A percentile compares a stretch with the other conserved stretches of the same genome.
Conservation (phyloP, 805 yeast genomes). For the Myxozyma kluyveri region DNA sequence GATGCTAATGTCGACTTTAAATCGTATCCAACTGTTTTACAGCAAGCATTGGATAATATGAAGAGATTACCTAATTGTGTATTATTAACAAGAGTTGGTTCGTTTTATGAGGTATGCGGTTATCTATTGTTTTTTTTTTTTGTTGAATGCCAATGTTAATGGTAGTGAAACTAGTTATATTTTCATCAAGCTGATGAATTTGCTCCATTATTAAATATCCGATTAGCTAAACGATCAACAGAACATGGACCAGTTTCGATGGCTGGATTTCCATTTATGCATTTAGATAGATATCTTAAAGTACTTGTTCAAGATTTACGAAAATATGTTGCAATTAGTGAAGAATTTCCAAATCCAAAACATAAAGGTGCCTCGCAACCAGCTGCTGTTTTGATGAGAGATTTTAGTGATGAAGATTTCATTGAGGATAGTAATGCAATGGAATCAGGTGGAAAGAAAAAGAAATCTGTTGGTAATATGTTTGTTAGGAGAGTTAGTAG, state of each 20-base stretch:
- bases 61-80: slow-evolving; percentile 51
- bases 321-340: slow-evolving; percentile 77
- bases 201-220: slow-evolving; percentile 69
- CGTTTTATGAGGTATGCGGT: slow-evolving; percentile 60
- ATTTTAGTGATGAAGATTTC: slow-evolving; percentile 25
- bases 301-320: slow-evolving; percentile 68
- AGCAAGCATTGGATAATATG: slow-evolving; percentile 42
- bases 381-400: slow-evolving; percentile 14
- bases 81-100: slow-evolving; percentile 77
- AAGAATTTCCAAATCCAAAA: slow-evolving; percentile 47
- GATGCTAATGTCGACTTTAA: slow-evolving; percentile 3
- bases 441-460: neutral
- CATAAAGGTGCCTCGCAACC: slow-evolving; percentile 21
- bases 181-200: slow-evolving; percentile 79
- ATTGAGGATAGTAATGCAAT: slow-evolving; percentile 28
- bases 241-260: slow-evolving; percentile 52
- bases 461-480: slow-evolving; percentile 20
- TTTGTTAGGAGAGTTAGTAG: slow-evolving; percentile 71
- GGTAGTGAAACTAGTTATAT: slow-evolving; percentile 50
- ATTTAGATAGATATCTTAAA: slow-evolving; percentile 68
- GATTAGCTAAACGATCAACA: slow-evolving; percentile 55
- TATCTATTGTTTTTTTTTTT: neutral
- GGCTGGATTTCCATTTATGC: slow-evolving; percentile 86
- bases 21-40: slow-evolving; percentile 29
- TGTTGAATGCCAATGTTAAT: neutral